Evolutionary conservation across 176 grass and related monocot genomes (phyloP).

Genomic region (Leersia perrieri): DNA sequence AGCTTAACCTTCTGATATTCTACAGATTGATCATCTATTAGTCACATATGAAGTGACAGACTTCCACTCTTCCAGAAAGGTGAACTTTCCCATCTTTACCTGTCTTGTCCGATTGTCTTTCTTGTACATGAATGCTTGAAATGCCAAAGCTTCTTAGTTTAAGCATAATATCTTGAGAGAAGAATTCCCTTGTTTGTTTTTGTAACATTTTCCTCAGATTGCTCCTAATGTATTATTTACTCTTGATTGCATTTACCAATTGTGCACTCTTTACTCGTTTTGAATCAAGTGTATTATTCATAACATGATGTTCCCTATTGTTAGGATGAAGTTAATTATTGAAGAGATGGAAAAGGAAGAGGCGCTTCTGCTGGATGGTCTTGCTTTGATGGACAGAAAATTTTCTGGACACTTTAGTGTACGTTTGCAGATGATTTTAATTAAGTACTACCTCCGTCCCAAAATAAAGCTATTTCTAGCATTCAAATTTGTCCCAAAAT

Average conservation of each 20-base stretch:
- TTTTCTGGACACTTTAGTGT: slow-evolving; percentile 96
- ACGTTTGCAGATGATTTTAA: slow-evolving; percentile 13
- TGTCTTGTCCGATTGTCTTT: slow-evolving; percentile 11
- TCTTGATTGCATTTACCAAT: neutral
- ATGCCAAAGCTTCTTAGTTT: neutral
- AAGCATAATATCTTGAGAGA: neutral
- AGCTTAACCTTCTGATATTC: slow-evolving; percentile 31
- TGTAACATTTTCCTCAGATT: neutral
- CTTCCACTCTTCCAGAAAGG: slow-evolving; percentile 98
- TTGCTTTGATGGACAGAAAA: slow-evolving; percentile 96
- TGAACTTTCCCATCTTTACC: slow-evolving; percentile 29
- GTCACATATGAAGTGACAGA: slow-evolving; percentile 76
- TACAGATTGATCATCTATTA: slow-evolving; percentile 73
- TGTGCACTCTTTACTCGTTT: slow-evolving; percentile 28
- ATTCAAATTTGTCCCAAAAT: too few species aligned
- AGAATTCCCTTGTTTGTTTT: neutral
- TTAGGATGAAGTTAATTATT: slow-evolving; percentile 85
- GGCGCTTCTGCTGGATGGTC: slow-evolving; percentile 70
- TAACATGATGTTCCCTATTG: slow-evolving; percentile 20
- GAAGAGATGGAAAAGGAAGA: slow-evolving; percentile 95
- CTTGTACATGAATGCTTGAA: neutral
- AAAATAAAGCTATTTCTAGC: too few species aligned
- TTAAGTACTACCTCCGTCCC: too few species aligned
- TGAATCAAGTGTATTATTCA: neutral
- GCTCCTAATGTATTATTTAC: neutral